Base-by-base conservation (phyloP, 441 rosid species). In the Arabidopsis lyrata region DNA sequence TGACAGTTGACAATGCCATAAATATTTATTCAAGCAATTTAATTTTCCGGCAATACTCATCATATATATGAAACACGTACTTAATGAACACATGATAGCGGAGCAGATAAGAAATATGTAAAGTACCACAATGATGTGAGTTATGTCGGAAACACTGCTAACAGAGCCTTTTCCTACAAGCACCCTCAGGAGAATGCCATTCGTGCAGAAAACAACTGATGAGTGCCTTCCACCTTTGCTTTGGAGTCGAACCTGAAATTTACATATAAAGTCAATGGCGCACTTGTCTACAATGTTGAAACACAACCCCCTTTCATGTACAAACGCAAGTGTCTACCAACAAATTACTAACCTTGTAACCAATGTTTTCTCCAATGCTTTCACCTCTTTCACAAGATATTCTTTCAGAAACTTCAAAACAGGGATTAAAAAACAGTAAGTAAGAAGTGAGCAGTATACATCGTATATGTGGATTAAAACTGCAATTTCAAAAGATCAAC, bases 111-210 rank as follows among this genome's bases (percentile, higher is more conserved):
- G 70, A 34, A 34, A 62, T 29, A 38, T 24, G 18, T 48, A 48
- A 70, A 60, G 66, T 95, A 95, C 99, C 98, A 92, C 95, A 85
- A 95, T 87, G 79, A 95, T 89, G 85, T 95, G 96, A 77, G 99
- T 90, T 74, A 95, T 80, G 72, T 81, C 89, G 66, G 88, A 87
- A 74, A 86, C 66, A 77, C 75, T 83, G 62, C 74, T 82, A 73
- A 63, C 78, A 63, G 80, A 66, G 69, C 92, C 90, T 74, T 68
- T 76, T 22, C 92, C 85, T 71, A 93, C 92, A 80, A 95, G 87
- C 66, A 93, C 84, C 81, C 97, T 86, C 78, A 93, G 70, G 57
- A 93, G 87, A 73, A 95, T 79, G 61, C 99, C 99, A 74, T 95
- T 95, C 5, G 99, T 95, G 88, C 99, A 95, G 83, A 95, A 95